phyloP scores from a whole-genome alignment of 208 protist genomes.

The Angomonas desouzai region DNA sequence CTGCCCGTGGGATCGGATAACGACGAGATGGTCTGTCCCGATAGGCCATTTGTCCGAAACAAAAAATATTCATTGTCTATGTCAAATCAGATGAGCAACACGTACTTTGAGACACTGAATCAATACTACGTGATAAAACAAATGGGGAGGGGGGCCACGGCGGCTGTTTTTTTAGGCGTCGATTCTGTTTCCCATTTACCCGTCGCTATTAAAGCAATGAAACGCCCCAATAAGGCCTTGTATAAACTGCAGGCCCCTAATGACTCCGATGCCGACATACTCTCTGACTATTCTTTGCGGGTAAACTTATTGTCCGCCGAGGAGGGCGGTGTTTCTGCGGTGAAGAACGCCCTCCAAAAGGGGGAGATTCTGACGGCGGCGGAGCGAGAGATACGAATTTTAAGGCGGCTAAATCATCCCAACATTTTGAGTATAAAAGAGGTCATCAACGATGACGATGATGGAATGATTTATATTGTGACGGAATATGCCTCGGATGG shows the following conservation, averaged over 20 bases:
- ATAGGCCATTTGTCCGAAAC: background rate
- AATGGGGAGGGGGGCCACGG: constrained; percentile 47
- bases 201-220: constrained; percentile 51
- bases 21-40: background rate
- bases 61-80: background rate
- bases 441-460: constrained; percentile 93
- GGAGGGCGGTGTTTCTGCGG: background rate
- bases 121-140: constrained; percentile 45
- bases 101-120: constrained; percentile 40
- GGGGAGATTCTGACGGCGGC: constrained; percentile 41
- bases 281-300: background rate
- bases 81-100: background rate
- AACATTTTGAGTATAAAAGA: constrained; percentile 90
- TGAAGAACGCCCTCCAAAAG: background rate
- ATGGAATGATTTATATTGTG: constrained; percentile 76
- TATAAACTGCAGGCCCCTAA: background rate
- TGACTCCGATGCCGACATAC: background rate
- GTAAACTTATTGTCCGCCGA: constrained; percentile 1
- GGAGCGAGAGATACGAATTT: constrained; percentile 88
- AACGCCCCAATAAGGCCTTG: constrained; percentile 2
- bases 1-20: background rate
- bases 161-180: constrained; percentile 37
- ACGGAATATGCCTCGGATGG: constrained; percentile 45
- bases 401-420: constrained; percentile 91
- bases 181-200: constrained; percentile 23